Percentiles rank a stretch among this genome's conserved stretches.
These are phyloP conservation scores for Cochlearia excelsa DNA, from an alignment of 345 rosid genomes.

Conservation along the genomic window DNA sequence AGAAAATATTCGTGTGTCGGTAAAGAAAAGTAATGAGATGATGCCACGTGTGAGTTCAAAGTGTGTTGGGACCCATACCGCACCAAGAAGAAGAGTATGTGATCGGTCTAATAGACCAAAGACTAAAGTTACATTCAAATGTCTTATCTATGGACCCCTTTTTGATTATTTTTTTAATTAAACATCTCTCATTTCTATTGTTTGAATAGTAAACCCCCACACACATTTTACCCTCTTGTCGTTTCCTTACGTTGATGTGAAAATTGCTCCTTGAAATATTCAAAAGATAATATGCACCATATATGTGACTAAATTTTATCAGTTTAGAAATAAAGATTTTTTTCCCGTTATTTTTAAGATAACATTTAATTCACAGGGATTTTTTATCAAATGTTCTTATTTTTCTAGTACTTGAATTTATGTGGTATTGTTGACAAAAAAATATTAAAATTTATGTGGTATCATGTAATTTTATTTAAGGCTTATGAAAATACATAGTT, in stretches of 20 bases:
- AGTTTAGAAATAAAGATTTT: too few species aligned
- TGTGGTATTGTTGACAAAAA: too few species aligned
- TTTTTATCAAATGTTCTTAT: too few species aligned
- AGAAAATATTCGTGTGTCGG: slow-evolving; percentile 47
- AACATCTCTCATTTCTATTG: too few species aligned
- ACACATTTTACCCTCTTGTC: slow-evolving; percentile 24
- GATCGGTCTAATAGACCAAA: slow-evolving; percentile 29
- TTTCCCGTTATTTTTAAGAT: too few species aligned
- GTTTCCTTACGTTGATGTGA: slow-evolving; percentile 27
- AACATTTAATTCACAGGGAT: too few species aligned
- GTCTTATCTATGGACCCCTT: slow-evolving; percentile 32
- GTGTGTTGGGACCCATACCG: slow-evolving; percentile 18
- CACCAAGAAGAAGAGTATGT: slow-evolving; percentile 12
- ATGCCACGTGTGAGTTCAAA: slow-evolving; percentile 26
- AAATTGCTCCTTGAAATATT: not conserved
- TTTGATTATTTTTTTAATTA: slow-evolving; percentile 6
- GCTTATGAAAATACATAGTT: too few species aligned
- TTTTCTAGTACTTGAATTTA: too few species aligned
- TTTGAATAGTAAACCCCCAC: slow-evolving; percentile 1
- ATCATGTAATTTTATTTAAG: too few species aligned
- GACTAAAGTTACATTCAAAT: slow-evolving; percentile 26
- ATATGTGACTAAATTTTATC: too few species aligned
- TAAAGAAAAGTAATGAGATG: slow-evolving; percentile 17
- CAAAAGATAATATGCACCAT: too few species aligned
- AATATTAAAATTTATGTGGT: too few species aligned